Base-by-base conservation (phyloP, 2,329 filamentous ascomycete genomes). In the Bipolaris oryzae region DNA sequence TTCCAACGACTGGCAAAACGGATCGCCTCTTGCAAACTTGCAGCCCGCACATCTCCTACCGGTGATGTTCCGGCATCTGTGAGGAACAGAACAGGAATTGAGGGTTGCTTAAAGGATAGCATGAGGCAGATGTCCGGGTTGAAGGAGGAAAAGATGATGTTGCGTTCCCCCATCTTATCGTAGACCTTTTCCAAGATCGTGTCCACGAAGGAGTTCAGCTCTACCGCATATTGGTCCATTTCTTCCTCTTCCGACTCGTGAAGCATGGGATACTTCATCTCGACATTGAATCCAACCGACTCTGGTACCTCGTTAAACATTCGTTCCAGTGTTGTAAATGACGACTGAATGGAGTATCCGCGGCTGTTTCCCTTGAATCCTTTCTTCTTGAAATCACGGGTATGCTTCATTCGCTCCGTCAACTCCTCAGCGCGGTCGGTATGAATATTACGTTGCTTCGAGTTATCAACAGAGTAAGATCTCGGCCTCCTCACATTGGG, bases 201-300 rank as follows among this genome's bases (percentile, higher is more conserved):
- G 76, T 99, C 95, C 72, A 96, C 94, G 75, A 98, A 99, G 1
- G 89, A 92, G 78, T 98, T 98, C 66, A 98, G 85, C 78, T 99
- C 95, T 44, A 98, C 91, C 0, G 92, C 93, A 72, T 96, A 96
- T 3, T 91, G 90, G 74, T 97, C 94, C 92, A 98, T 97, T 67
- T 96, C 92, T 64, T 97, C 90, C 74, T 96, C 91, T 76, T 97
- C 92, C 56, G 87, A 91, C 81, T 99, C 96, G 74, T 94, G 89
- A 39, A 99, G 85, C 93, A 98, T 98, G 5, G 95, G 95, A 74
- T 99, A 99, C 78, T 99, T 98, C 85, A 99, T 90, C 80, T 99
- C 95, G 66, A 99, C 96, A 77, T 99, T 98, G 84, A 99, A 99
- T 13, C 95, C 93, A 20, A 96, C 90, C 13, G 86, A 83, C 61